Evolutionary conservation across 1,139 yeast genomes (phyloP).

Genomic region (Yamadazyma aaseri): DNA sequence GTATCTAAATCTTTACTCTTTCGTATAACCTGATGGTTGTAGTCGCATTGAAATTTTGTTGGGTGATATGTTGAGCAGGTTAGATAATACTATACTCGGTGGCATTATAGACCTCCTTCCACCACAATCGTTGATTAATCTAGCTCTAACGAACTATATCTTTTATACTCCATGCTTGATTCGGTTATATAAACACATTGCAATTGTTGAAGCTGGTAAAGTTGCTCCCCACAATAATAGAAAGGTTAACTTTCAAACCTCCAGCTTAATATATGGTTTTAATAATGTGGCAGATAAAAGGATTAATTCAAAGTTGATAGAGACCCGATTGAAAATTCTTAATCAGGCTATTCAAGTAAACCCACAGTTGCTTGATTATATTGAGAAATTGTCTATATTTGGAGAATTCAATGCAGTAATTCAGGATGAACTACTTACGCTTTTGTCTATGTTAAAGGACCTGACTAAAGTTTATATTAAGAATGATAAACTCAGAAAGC

Average conservation of each 20-base stretch:
- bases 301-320: slow-evolving; percentile 22
- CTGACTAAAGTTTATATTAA: slow-evolving; percentile 10
- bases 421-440: slow-evolving; percentile 16
- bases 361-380: slow-evolving; percentile 21
- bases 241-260: slow-evolving; percentile 24
- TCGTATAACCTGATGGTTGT: too few relatives aligned
- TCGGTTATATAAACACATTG: slow-evolving; percentile 29
- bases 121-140: slow-evolving; percentile 27
- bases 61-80: slow-evolving; percentile 2
- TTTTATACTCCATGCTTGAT: slow-evolving; percentile 36
- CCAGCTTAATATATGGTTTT: slow-evolving; percentile 19
- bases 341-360: slow-evolving; percentile 28
- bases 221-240: slow-evolving; percentile 14
- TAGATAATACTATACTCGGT: neutral
- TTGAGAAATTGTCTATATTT: slow-evolving; percentile 24
- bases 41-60: too few relatives aligned
- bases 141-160: slow-evolving; percentile 36
- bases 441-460: slow-evolving; percentile 2
- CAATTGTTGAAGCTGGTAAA: slow-evolving; percentile 25
- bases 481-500: slow-evolving; percentile 6
- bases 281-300: slow-evolving; percentile 4
- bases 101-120: slow-evolving; percentile 1
- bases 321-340: slow-evolving; percentile 29
- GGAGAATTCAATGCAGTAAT: slow-evolving; percentile 34
- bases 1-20: too few relatives aligned